These are phyloP conservation scores for Colletotrichum tabaci DNA, from an alignment of 2,329 filamentous ascomycete species.

Conservation along the genomic window DNA sequence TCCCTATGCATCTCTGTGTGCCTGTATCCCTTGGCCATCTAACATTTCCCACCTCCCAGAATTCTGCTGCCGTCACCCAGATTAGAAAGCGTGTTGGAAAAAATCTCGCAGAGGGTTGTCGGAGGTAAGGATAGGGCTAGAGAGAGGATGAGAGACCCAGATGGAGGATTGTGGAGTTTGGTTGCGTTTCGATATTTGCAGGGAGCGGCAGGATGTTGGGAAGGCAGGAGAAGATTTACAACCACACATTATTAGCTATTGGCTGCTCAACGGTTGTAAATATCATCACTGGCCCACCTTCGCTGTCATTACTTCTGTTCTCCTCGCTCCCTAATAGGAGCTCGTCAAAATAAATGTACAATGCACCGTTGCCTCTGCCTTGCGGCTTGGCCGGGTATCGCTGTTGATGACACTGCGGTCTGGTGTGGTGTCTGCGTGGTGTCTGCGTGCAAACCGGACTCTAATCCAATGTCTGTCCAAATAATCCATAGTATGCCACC, in stretches of 20 bases:
- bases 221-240: too few relatives aligned
- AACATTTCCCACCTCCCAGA: too few relatives aligned
- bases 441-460: slow-evolving; percentile 32
- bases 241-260: slow-evolving; percentile 20
- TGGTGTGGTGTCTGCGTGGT: slow-evolving; percentile 15
- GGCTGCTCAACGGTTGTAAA: slow-evolving; percentile 5
- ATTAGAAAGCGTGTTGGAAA: too few relatives aligned
- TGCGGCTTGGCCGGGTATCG: slow-evolving; percentile 37
- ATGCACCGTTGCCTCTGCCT: slow-evolving; percentile 33
- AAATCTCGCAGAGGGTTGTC: too few relatives aligned
- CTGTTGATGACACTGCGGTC: slow-evolving; percentile 41
- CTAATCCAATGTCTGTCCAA: slow-evolving; percentile 38
- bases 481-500: slow-evolving; percentile 17
- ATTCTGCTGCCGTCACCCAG: too few relatives aligned
- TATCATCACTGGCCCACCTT: slow-evolving; percentile 20
- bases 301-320: neutral
- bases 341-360: slow-evolving; percentile 26
- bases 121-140: too few relatives aligned
- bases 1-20: too few relatives aligned
- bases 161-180: too few relatives aligned
- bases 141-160: too few relatives aligned
- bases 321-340: neutral
- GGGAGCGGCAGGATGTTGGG: too few relatives aligned
- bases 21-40: too few relatives aligned
- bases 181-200: too few relatives aligned